Conservation (phyloP, 1,284 basidiomycete genomes). For the Baeospora myosura region DNA sequence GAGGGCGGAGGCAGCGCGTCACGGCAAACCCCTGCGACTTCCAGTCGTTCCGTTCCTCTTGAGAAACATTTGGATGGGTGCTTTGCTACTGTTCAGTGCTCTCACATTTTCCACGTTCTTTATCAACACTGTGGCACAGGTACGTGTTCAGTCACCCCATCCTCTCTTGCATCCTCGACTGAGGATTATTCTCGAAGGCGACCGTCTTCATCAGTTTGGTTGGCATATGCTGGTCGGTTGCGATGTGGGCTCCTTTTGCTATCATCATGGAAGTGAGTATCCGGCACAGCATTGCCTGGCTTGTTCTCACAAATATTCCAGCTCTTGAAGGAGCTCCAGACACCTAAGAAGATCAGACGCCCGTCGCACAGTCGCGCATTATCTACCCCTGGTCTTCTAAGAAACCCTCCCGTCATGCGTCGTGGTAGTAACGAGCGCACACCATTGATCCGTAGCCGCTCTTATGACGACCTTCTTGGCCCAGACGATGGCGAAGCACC, state of each 20-base stretch:
- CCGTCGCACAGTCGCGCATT: constrained; percentile 11
- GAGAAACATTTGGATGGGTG: constrained; percentile 87
- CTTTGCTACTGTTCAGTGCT: constrained; percentile 70
- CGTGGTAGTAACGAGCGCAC: constrained; percentile 44
- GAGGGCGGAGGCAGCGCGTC: constrained; percentile 72
- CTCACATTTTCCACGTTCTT: constrained; percentile 82
- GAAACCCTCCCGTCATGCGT: constrained; percentile 15
- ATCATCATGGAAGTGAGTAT: constrained; percentile 84
- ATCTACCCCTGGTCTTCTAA: constrained; percentile 13
- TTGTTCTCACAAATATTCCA: constrained; percentile 21
- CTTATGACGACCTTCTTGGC: constrained; percentile 47
- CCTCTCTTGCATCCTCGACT: background rate
- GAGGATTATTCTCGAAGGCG: constrained; percentile 37
- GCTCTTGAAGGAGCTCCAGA: constrained; percentile 75
- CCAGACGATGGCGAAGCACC: constrained; percentile 34
- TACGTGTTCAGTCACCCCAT: too few relatives aligned
- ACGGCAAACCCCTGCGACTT: constrained; percentile 65
- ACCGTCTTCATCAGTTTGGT: constrained; percentile 76
- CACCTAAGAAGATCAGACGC: constrained; percentile 13
- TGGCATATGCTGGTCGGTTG: constrained; percentile 91
- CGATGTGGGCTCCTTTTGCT: constrained; percentile 87
- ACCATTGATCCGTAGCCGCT: constrained; percentile 63
- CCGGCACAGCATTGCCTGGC: background rate
- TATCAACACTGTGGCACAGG: constrained; percentile 68
- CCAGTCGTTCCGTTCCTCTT: constrained; percentile 85